Base-by-base conservation (phyloP, 192 early-diverging fungal species). In the Obelidium mucronatum region DNA sequence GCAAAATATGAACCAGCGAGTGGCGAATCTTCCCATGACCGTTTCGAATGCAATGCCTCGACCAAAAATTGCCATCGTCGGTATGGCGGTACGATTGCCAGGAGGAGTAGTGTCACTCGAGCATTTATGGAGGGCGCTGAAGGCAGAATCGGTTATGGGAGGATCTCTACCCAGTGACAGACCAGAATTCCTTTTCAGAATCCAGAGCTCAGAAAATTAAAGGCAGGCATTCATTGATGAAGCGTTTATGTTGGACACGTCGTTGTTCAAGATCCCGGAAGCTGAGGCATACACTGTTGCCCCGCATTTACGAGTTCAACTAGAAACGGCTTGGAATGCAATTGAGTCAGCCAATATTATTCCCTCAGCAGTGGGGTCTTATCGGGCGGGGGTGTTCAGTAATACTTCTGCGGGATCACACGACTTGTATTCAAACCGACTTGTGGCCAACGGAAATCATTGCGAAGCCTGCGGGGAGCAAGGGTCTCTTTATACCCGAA, bases 281-380 rank as follows among this genome's bases (percentile, higher is more conserved):
- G 58, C 22, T 15, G 30, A 60, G 17, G n/a, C 30, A 31, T 30
- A 30, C 13, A 22, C 31, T 19, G 31, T 30, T 19, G 17, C 22
- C 3, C 40, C 40, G 1, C n/a, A 15, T 13, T n/a, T 19, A 13
- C 22, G 66, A 37, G 2, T 53, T 24, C 0, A 51, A 15, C 28
- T 67, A 28, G 44, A 67, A 40, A 58, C 66, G 66, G 28, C 66
- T 44, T 67, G 17, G 40, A 19, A 44, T 1, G 66, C 66, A 15
- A 15, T 67, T 13, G 53, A 67, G 35, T 24, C 19, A 28, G 66
- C 53, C 53, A 67, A 53, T 36, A 28, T 53, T 1, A 26, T 67
- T 67, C 40, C 40, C 22, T 67, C 44, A 1, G 53, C 39, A 40
- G 28, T 67, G 22, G 22, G 1, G 15, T 30, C 53, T 19, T 67